Evolutionary conservation across 2,329 filamentous ascomycete genomes (phyloP).

Genomic region (Microsporum audouinii): DNA sequence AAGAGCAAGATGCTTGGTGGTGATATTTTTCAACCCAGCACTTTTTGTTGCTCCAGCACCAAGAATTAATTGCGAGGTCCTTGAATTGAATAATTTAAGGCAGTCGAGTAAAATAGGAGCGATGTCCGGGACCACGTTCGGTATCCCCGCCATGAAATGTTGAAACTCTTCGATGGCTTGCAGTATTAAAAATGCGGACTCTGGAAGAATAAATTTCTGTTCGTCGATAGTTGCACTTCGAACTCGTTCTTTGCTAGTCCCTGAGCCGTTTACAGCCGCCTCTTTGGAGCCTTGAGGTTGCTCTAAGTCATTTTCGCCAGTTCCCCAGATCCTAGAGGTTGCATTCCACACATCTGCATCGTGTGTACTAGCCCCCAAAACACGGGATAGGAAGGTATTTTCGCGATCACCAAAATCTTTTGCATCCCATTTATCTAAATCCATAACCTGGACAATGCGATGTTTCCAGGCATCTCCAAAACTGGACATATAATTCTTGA

Average conservation of each 20-base stretch:
- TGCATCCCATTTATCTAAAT: constrained; percentile 53
- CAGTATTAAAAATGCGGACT: constrained; percentile 71
- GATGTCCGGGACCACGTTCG: constrained; percentile 78
- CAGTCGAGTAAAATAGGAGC: constrained; percentile 70
- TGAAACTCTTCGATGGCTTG: constrained; percentile 72
- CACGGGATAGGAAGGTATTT: constrained; percentile 39
- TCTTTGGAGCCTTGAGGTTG: constrained; percentile 30
- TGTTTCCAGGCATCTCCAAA: constrained; percentile 48
- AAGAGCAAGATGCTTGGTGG: constrained; percentile 84
- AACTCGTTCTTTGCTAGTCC: constrained; percentile 47
- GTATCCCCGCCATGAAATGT: constrained; percentile 70
- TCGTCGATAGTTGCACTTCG: constrained; percentile 69
- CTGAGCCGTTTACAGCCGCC: constrained; percentile 7
- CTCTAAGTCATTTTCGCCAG: constrained; percentile 18
- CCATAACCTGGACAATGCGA: constrained; percentile 46
- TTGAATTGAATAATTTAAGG: constrained; percentile 86
- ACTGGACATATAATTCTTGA: constrained; percentile 49
- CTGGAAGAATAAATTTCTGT: constrained; percentile 74
- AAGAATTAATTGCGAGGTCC: constrained; percentile 90
- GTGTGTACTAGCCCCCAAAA: constrained; percentile 48
- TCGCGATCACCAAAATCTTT: constrained; percentile 49
- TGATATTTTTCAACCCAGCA: constrained; percentile 90
- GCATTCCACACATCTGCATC: constrained; percentile 47
- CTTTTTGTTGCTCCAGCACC: constrained; percentile 83
- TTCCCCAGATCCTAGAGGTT: constrained; percentile 41